Base-by-base conservation (phyloP, 305 asterid species). In the Andrographis paniculata region DNA sequence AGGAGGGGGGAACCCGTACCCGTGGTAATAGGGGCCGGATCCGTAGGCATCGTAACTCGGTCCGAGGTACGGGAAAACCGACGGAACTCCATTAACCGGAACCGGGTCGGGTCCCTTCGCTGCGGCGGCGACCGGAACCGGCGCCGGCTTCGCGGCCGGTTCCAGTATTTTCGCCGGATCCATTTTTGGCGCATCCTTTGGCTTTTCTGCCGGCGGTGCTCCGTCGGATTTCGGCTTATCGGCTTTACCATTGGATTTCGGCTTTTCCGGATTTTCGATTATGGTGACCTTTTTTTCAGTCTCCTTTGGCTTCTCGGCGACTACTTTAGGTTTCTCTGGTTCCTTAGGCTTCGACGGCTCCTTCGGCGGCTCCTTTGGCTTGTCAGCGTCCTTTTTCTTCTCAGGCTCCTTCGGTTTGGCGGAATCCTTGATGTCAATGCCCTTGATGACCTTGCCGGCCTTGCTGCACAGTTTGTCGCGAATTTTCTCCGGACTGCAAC, bases 401-500 rank as follows among this genome's bases (percentile, higher is more conserved):
- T 42, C 56, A 12, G 66, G 61, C 19, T 41, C 61, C 20, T 53
- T 45, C 48, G 70, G 59, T 62, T 64, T 50, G 4, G 49, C 9
- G 42, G 65, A 54, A 18, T 45, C 68, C 20, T 54, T 46, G 42
- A 77, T 80, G 7, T 62, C 74, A 45, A 80, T 72, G 53, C 69
- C 55, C 41, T 74, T 63, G 52, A 80, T 80, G 9, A 55, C 66
- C 14, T 69, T 76, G 44, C 87, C 73, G 24, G 77, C 92, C 45
- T 56, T 69, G 5, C 61, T 9, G 46, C 71, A 66, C 23, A 79
- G 31, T 63, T 69, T 79, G 68, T 76, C 82, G 5, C 85, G 82
- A 17, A 74, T 45, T 44, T 40, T 76, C 58, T 71, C 85, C 20
- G 91, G 91, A 65, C 79, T 67, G 48, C 85, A 76, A 53, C 92